Conservation (phyloP, 1,284 basidiomycete genomes). For the Sporisorium sorghi region DNA sequence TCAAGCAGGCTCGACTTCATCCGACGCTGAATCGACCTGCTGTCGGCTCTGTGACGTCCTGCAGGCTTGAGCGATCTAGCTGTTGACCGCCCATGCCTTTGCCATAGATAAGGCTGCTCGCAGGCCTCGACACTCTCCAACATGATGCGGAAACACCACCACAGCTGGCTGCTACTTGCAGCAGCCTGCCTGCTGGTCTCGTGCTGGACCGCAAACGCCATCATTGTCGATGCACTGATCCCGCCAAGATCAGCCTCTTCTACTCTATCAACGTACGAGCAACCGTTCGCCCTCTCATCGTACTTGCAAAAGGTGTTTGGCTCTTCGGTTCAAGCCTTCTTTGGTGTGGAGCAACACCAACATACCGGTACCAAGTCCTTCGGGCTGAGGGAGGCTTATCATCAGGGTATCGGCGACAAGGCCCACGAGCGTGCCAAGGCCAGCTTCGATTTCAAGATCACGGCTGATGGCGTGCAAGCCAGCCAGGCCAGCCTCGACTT, state of each 20-base stretch:
- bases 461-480: slow-evolving; percentile 24
- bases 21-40: neutral
- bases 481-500: slow-evolving; percentile 15
- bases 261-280: slow-evolving; percentile 12
- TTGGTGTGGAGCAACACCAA: neutral
- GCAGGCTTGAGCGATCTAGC: neutral
- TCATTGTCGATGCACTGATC: slow-evolving; percentile 20
- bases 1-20: neutral
- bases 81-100: slow-evolving; percentile 9
- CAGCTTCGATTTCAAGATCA: slow-evolving; percentile 37
- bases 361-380: slow-evolving; percentile 21
- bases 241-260: slow-evolving; percentile 17
- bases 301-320: slow-evolving; percentile 25
- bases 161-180: slow-evolving; percentile 14
- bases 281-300: slow-evolving; percentile 29
- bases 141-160: slow-evolving; percentile 6
- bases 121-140: slow-evolving; percentile 1
- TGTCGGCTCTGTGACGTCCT: neutral
- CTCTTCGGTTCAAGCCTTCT: slow-evolving; percentile 10
- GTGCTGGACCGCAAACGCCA: slow-evolving; percentile 11
- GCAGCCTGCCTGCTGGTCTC: slow-evolving; percentile 13
- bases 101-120: slow-evolving; percentile 1
- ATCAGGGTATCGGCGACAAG: slow-evolving; percentile 43
- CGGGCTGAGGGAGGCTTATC: slow-evolving; percentile 45
- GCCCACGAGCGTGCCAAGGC: slow-evolving; percentile 35